Conservation (phyloP, 2,329 filamentous ascomycete genomes). For the Pestalotiopsis sp. region DNA sequence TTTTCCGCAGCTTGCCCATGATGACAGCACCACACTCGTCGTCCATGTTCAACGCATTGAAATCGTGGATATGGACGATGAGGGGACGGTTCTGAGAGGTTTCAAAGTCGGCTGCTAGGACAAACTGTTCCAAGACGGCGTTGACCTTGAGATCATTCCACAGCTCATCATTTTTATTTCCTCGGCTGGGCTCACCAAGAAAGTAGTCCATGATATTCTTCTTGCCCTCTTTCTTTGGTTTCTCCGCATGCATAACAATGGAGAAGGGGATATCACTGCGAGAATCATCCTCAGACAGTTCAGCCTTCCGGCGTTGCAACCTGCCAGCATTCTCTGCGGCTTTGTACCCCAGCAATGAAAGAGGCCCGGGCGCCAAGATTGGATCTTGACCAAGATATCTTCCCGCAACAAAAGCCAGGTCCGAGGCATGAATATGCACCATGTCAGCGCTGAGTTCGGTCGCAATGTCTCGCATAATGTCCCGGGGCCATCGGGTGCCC, state of each 20-base stretch:
- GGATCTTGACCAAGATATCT: slow-evolving; percentile 68
- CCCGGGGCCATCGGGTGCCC: slow-evolving; percentile 24
- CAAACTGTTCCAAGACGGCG: slow-evolving; percentile 59
- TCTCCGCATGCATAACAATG: slow-evolving; percentile 22
- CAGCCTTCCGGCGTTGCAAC: slow-evolving; percentile 14
- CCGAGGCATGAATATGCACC: slow-evolving; percentile 68
- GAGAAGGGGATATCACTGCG: slow-evolving; percentile 16
- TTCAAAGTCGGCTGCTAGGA: slow-evolving; percentile 47
- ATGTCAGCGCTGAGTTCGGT: slow-evolving; percentile 66
- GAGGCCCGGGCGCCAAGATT: slow-evolving; percentile 45
- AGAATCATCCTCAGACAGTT: background rate
- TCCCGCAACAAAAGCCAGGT: slow-evolving; percentile 70
- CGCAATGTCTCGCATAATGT: slow-evolving; percentile 60
- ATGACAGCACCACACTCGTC: slow-evolving; percentile 67
- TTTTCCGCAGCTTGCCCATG: slow-evolving; percentile 68
- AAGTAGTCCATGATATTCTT: slow-evolving; percentile 46
- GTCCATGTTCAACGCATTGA: slow-evolving; percentile 74
- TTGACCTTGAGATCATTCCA: slow-evolving; percentile 67
- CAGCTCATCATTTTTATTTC: slow-evolving; percentile 44
- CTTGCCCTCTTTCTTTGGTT: slow-evolving; percentile 24
- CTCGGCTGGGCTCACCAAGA: slow-evolving; percentile 41
- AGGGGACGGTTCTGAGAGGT: slow-evolving; percentile 48
- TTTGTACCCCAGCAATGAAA: slow-evolving; percentile 60
- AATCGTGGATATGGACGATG: slow-evolving; percentile 80
- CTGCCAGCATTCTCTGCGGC: slow-evolving; percentile 58